Conservation (phyloP, 1,284 basidiomycete species). For the Rhodotorula sp. region DNA sequence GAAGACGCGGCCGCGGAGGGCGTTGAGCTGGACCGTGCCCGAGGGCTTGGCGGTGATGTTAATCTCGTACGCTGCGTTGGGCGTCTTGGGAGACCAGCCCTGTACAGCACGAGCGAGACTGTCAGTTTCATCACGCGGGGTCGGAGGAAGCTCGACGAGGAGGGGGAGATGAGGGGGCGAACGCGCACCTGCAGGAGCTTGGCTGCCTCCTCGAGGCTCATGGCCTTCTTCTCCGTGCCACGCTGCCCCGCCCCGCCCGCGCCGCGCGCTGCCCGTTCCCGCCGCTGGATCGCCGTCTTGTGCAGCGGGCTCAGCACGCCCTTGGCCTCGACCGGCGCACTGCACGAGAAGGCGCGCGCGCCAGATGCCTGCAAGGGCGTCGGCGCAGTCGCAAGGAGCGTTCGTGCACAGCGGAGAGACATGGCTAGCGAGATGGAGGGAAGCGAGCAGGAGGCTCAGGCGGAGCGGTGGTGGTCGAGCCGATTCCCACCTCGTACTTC, state of each 20-base stretch:
- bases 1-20: slow-evolving; percentile 75
- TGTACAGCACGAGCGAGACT: background rate
- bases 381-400: background rate
- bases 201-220: slow-evolving; percentile 38
- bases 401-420: slow-evolving; percentile 13
- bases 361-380: background rate
- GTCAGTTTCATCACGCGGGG: background rate
- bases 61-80: slow-evolving; percentile 69
- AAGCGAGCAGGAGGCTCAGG: background rate
- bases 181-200: slow-evolving; percentile 37
- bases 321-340: slow-evolving; percentile 6
- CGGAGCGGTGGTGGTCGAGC: background rate
- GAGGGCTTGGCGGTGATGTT: slow-evolving; percentile 72
- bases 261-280: slow-evolving; percentile 27
- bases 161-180: background rate
- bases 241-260: slow-evolving; percentile 22
- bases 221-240: slow-evolving; percentile 14
- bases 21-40: slow-evolving; percentile 65
- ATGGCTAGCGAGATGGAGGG: background rate
- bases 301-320: slow-evolving; percentile 35
- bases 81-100: slow-evolving; percentile 37
- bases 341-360: slow-evolving; percentile 10
- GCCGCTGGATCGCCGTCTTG: slow-evolving; percentile 37
- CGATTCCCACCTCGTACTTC: too few relatives aligned
- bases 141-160: background rate